Percentiles rank a stretch among this genome's conserved stretches.
These are phyloP conservation scores for Bruguiera parviflora DNA, from an alignment of 345 rosid genomes.

Conservation along the genomic window DNA sequence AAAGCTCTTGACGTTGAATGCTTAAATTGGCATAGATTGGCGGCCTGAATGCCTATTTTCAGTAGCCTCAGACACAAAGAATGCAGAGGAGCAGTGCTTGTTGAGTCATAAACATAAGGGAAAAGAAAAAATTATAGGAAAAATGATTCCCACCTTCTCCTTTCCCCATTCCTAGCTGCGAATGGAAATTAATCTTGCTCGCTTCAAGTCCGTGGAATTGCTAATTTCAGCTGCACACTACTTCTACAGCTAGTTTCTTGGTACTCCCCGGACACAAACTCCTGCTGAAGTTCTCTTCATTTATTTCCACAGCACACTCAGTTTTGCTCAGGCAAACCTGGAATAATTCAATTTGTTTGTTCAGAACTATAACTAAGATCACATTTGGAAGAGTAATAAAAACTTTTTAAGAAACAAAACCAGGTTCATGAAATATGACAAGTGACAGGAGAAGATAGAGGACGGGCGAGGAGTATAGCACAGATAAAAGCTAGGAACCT, in stretches of 20 bases:
- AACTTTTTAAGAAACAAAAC: too few species aligned
- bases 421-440: neutral
- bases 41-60: neutral
- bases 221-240: slow-evolving; percentile 39
- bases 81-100: neutral
- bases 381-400: neutral
- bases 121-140: neutral
- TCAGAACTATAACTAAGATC: neutral
- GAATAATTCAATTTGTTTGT: slow-evolving; percentile 4
- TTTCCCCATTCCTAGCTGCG: too few species aligned
- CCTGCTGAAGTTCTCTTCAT: slow-evolving; percentile 37
- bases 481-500: neutral
- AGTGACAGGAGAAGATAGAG: neutral
- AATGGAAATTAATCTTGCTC: neutral
- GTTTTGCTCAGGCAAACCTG: slow-evolving; percentile 48
- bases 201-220: neutral
- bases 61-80: neutral
- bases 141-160: neutral
- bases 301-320: slow-evolving; percentile 40
- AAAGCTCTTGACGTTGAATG: neutral
- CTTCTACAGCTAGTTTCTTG: slow-evolving; percentile 49
- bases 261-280: slow-evolving; percentile 28
- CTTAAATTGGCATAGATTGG: neutral
- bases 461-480: too few species aligned
- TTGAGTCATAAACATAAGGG: neutral